Evolutionary conservation across 2,329 filamentous ascomycete species (phyloP), one percentile per base, ranked within the genome.

Genomic region (Claviceps arundinis): DNA sequence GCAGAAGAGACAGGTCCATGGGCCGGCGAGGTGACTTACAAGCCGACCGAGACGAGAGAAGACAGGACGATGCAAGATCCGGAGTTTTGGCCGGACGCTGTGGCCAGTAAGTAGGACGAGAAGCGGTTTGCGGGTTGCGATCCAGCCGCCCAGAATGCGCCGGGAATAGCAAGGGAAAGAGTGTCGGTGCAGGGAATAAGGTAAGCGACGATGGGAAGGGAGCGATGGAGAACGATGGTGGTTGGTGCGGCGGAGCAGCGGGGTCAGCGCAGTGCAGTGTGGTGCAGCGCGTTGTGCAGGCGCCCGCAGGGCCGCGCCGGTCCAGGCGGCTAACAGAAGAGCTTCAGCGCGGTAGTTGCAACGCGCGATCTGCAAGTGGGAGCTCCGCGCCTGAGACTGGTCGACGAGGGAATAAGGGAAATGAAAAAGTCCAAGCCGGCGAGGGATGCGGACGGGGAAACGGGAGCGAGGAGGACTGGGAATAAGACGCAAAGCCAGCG

Each of bases 181-280:
- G 51, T 56, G 60, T 59, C 57, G 58, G 54, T 56, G 59, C 61
- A 64, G 64, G 64, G 54, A 65, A 64, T 64, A 64, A 64, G 48
- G 50, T 43, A 19, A 26, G 41, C 19, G 58, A 22, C 55, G 55
- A 56, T 56, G 52, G 51, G 13, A 30, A 19, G 19, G 7, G 44
- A 34, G 44, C 45, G 16, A 30, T 37, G 26, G 13, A n/a, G 14
- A 19, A 19, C 17, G 40, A 19, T 22, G 40, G 40, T 42, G n/a
- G 40, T 7, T 42, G 40, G 38, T 40, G 38, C 38, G 6, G 38
- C n/a, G 40, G 24, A 17, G 40, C n/a, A 17, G 16, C 17, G 40
- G n/a, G n/a, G 40, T 41, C 24, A 26, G n/a, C 19, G 40, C 7
- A 9, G 40, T 19, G n/a, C 40, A n/a, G 38, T 17, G 8, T 41